These are phyloP conservation scores for Dictyostelium firmibasis DNA, from an alignment of 78 protist species.

Conservation along the genomic window DNA sequence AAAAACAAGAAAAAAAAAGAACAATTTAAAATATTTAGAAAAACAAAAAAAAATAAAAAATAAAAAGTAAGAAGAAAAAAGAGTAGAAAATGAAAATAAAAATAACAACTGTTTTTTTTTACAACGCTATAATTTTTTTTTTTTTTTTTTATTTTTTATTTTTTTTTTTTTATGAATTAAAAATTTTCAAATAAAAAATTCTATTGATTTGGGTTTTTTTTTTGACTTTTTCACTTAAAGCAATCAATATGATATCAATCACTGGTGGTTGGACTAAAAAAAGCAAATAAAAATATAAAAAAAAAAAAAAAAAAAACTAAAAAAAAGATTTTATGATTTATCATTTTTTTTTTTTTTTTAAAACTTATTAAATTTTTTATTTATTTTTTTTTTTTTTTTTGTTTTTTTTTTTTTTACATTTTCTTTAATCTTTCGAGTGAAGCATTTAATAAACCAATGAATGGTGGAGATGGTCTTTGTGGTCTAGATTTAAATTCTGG, in stretches of 20 bases:
- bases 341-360: not conserved
- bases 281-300: not conserved
- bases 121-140: not conserved
- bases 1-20: no score
- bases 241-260: not conserved
- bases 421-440: not conserved
- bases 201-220: not conserved
- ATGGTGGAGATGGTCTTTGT: conserved; percentile 94
- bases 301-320: no score
- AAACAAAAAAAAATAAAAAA: no score
- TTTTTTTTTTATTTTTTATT: no score
- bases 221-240: no score
- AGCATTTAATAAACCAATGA: conserved; percentile 91
- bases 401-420: not conserved
- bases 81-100: no score
- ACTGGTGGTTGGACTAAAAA: not conserved
- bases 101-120: not conserved
- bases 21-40: no score
- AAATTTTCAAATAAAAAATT: not conserved
- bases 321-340: no score
- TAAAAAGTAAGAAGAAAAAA: no score
- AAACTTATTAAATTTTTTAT: no score
- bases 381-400: conserved; percentile 27
- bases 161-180: no score
- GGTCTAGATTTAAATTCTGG: conserved; percentile 97